Conservation (phyloP, 2,329 filamentous ascomycete genomes). For the Xylariaceae sp. region DNA sequence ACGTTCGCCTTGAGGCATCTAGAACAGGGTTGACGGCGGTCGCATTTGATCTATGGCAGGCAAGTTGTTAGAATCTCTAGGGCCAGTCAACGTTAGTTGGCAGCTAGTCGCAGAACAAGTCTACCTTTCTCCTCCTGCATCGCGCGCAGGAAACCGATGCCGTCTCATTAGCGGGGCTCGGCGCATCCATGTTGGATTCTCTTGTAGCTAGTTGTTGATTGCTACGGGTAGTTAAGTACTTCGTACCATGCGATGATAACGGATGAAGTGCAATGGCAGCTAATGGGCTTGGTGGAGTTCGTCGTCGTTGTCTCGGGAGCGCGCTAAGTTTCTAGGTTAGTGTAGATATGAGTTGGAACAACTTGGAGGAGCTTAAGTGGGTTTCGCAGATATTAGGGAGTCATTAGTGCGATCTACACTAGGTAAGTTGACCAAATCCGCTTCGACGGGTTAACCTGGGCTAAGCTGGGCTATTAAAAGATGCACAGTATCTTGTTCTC, state of each 20-base stretch:
- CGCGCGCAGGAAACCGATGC: slow-evolving; percentile 19
- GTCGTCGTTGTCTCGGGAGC: not conserved
- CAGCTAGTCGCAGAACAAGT: not conserved
- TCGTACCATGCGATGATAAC: not conserved
- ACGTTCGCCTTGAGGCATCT: slow-evolving; percentile 14
- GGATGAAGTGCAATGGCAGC: not conserved
- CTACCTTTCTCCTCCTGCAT: slow-evolving; percentile 20
- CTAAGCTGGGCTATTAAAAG: not conserved
- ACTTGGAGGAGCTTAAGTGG: too few species aligned
- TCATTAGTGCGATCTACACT: not conserved
- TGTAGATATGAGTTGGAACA: too few species aligned
- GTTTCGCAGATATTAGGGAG: not conserved
- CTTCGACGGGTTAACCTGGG: not conserved
- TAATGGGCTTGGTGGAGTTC: slow-evolving; percentile 6
- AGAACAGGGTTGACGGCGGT: slow-evolving; percentile 20
- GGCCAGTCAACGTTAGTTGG: not conserved
- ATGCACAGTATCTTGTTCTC: too few species aligned
- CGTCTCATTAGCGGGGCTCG: slow-evolving; percentile 8
- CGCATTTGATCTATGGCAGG: slow-evolving; percentile 18
- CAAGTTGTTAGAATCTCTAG: slow-evolving; percentile 3
- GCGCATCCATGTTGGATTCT: slow-evolving; percentile 7
- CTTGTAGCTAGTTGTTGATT: not conserved
- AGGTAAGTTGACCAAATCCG: not conserved
- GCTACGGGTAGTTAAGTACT: not conserved
- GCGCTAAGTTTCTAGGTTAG: not conserved